Evolutionary conservation across 2,329 filamentous ascomycete genomes (phyloP).

Genomic region (Trichophyton equinum): DNA sequence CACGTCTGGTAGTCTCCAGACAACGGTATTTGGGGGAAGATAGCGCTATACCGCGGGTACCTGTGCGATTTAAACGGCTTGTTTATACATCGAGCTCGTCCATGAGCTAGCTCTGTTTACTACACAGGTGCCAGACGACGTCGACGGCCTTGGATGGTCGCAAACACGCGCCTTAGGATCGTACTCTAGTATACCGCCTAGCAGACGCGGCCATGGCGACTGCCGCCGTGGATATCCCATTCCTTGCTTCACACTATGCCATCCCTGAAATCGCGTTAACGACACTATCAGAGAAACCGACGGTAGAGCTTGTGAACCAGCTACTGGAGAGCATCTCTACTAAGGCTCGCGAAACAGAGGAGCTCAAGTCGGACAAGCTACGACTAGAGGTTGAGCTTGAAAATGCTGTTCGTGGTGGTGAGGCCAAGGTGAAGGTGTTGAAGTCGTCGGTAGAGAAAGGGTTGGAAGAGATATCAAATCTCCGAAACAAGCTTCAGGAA

Average conservation of each 20-base stretch:
- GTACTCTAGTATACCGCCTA: background rate
- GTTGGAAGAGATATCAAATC: conserved; percentile 67
- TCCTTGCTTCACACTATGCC: conserved; percentile 46
- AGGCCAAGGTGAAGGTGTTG: conserved; percentile 68
- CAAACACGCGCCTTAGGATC: background rate
- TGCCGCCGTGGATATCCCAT: conserved; percentile 44
- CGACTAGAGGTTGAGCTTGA: conserved; percentile 86
- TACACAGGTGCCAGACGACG: background rate
- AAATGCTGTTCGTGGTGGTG: conserved; percentile 70
- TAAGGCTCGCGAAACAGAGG: conserved; percentile 73
- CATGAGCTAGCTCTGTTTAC: background rate
- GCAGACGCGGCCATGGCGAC: conserved; percentile 39
- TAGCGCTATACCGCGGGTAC: background rate
- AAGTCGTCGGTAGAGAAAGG: conserved; percentile 73
- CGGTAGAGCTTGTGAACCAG: conserved; percentile 61
- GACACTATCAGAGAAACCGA: conserved; percentile 47
- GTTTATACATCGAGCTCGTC: background rate
- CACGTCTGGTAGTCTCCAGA: background rate
- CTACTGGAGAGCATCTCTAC: conserved; percentile 61
- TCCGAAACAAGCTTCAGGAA: conserved; percentile 66
- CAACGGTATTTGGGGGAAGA: background rate
- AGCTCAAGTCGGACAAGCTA: conserved; percentile 74
- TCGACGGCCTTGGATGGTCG: background rate
- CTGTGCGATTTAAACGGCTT: background rate
- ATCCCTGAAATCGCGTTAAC: conserved; percentile 45